Evolutionary conservation across 1,139 yeast species (phyloP).

Genomic region (Nematodospora anomalae): DNA sequence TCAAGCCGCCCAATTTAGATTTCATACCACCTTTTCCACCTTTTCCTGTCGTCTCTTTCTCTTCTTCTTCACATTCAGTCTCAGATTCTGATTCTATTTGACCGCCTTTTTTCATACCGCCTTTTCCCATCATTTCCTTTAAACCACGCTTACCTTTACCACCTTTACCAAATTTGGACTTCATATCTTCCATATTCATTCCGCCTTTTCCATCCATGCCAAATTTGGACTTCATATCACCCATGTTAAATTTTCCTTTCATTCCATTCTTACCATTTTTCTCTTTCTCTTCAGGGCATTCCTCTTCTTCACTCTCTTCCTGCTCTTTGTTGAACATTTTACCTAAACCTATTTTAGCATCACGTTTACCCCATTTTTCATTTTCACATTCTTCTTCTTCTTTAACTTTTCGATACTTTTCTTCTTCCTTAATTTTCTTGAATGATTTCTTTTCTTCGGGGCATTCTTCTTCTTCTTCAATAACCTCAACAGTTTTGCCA

Average conservation of each 20-base stretch:
- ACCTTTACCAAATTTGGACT: neutral
- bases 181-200: neutral
- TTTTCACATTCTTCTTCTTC: no score
- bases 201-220: conserved; percentile 1
- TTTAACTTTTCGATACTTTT: no score
- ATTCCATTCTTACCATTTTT: neutral
- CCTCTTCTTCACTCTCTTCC: conserved; percentile 2
- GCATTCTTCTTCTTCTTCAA: neutral
- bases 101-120: neutral
- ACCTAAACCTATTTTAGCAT: neutral
- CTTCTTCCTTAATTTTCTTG: neutral
- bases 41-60: neutral
- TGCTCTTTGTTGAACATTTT: neutral
- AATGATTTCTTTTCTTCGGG: no score
- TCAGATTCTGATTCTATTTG: neutral
- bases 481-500: neutral
- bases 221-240: neutral
- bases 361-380: no score
- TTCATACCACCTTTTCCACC: conserved; percentile 8
- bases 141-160: neutral
- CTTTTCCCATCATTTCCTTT: neutral
- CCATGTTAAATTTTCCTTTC: neutral
- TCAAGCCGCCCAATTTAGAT: conserved; percentile 3
- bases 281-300: conserved; percentile 5
- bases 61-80: neutral